These are phyloP conservation scores for Neurospora sp. DNA, from an alignment of 495 filamentous ascomycete genomes.

Conservation along the genomic window DNA sequence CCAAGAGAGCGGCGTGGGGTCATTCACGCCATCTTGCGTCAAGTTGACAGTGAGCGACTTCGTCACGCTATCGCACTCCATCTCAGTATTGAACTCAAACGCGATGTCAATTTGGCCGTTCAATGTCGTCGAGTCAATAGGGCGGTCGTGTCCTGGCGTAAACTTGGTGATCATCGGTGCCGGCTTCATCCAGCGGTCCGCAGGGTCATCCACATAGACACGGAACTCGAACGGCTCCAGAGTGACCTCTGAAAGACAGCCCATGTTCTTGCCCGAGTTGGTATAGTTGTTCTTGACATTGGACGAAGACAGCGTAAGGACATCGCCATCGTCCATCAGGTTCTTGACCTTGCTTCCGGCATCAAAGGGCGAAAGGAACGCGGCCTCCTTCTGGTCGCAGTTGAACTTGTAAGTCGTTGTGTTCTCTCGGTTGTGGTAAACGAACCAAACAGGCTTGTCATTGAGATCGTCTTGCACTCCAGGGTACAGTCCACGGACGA, in stretches of 20 bases:
- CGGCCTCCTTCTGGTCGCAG: slow-evolving; percentile 36
- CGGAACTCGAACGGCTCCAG: slow-evolving; percentile 52
- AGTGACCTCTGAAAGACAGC: slow-evolving; percentile 45
- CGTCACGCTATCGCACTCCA: slow-evolving; percentile 51
- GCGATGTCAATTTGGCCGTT: slow-evolving; percentile 19
- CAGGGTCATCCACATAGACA: slow-evolving; percentile 45
- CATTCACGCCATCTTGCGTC: slow-evolving; percentile 2
- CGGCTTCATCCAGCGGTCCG: slow-evolving; percentile 37
- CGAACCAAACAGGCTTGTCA: slow-evolving; percentile 53
- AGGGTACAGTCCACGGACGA: slow-evolving; percentile 41
- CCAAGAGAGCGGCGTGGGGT: slow-evolving; percentile 27
- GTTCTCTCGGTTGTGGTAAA: slow-evolving; percentile 54
- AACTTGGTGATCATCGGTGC: slow-evolving; percentile 59
- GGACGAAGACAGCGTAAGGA: slow-evolving; percentile 33
- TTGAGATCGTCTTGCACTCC: slow-evolving; percentile 41
- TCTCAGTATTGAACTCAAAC: slow-evolving; percentile 51
- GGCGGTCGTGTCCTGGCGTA: slow-evolving; percentile 52
- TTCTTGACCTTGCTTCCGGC: slow-evolving; percentile 50
- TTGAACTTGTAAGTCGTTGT: slow-evolving; percentile 51
- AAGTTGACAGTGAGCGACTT: slow-evolving; percentile 30
- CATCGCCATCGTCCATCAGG: slow-evolving; percentile 56
- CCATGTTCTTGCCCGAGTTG: slow-evolving; percentile 29
- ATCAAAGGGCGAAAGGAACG: slow-evolving; percentile 50
- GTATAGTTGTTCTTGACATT: slow-evolving; percentile 20
- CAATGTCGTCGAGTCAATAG: slow-evolving; percentile 42